Percentiles rank a stretch among this genome's conserved stretches.
Evolutionary conservation across 2,329 filamentous ascomycete genomes (phyloP).

Genomic region (Ascosphaera apis): DNA sequence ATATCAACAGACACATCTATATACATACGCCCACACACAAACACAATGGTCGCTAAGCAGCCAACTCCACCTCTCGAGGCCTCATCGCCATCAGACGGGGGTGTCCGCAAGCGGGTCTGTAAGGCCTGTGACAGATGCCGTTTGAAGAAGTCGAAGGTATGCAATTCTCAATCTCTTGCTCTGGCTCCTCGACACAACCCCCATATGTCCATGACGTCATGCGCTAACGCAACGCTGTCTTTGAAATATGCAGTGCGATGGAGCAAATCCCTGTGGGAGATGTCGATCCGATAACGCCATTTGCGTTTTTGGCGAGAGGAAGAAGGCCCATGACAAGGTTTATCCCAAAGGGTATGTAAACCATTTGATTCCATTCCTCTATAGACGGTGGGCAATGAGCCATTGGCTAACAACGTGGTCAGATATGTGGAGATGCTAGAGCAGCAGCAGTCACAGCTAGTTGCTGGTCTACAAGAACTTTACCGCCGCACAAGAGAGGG

Average conservation of each 20-base stretch:
- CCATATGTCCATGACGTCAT: background rate
- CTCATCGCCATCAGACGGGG: slow-evolving; percentile 21
- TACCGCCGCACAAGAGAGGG: slow-evolving; percentile 30
- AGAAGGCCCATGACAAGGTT: slow-evolving; percentile 43
- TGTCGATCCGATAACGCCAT: slow-evolving; percentile 42
- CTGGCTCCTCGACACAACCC: background rate
- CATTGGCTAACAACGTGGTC: background rate
- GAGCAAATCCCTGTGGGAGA: slow-evolving; percentile 34
- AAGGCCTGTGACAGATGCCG: slow-evolving; percentile 44
- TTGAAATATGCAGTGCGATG: slow-evolving; percentile 29
- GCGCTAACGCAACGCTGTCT: slow-evolving; percentile 4
- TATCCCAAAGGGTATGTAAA: slow-evolving; percentile 40
- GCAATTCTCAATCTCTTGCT: slow-evolving; percentile 6
- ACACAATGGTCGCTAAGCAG: slow-evolving; percentile 18
- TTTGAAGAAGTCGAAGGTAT: slow-evolving; percentile 42
- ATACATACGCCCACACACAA: background rate
- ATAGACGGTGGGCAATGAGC: slow-evolving; percentile 1
- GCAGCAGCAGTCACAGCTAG: slow-evolving; percentile 39
- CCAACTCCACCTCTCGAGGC: slow-evolving; percentile 18
- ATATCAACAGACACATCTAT: background rate
- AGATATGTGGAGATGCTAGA: slow-evolving; percentile 46
- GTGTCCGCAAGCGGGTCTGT: slow-evolving; percentile 34
- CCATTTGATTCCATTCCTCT: slow-evolving; percentile 2
- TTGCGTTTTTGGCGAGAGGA: slow-evolving; percentile 41
- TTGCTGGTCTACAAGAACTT: slow-evolving; percentile 36